Percentiles rank a stretch among this genome's conserved stretches.
Evolutionary conservation across 1,139 yeast genomes (phyloP).

Genomic region (Yamadazyma kanchanaburiensis): DNA sequence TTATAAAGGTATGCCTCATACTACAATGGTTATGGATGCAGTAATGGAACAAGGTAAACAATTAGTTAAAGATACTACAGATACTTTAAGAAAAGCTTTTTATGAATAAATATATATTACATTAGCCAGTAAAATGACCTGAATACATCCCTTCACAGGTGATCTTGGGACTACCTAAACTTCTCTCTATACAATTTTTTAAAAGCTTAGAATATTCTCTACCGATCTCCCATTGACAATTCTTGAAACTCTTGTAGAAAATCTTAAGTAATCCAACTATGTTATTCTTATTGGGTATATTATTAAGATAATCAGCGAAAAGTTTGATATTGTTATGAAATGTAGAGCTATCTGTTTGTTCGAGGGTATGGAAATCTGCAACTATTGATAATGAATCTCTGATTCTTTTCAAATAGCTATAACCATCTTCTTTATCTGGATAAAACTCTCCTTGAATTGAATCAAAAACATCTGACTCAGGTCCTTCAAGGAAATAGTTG

Average conservation of each 20-base stretch:
- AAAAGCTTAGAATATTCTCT: constrained; percentile 51
- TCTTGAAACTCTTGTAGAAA: constrained; percentile 34
- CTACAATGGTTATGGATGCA: constrained; percentile 48
- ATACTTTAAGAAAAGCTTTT: constrained; percentile 21
- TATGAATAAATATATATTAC: constrained; percentile 6
- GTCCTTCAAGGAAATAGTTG: constrained; percentile 51
- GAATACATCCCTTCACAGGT: constrained; percentile 48
- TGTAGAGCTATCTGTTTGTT: constrained; percentile 5
- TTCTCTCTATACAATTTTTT: constrained; percentile 49
- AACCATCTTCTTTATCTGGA: constrained; percentile 32
- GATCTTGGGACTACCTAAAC: constrained; percentile 42
- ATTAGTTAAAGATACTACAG: constrained; percentile 27
- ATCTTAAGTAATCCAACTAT: constrained; percentile 48
- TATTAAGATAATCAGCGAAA: constrained; percentile 14
- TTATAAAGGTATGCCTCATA: constrained; percentile 46
- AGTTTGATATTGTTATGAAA: constrained; percentile 14
- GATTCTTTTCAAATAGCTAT: constrained; percentile 32
- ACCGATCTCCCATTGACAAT: constrained; percentile 54
- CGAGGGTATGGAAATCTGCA: constrained; percentile 4
- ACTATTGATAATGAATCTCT: constrained; percentile 23
- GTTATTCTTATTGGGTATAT: constrained; percentile 18
- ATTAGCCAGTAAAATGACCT: background rate
- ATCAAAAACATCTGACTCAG: constrained; percentile 37
- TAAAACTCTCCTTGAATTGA: constrained; percentile 9
- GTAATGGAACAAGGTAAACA: constrained; percentile 37